Evolutionary conservation across 1,139 yeast species (phyloP).

Genomic region (Scheffersomyces insectosa): DNA sequence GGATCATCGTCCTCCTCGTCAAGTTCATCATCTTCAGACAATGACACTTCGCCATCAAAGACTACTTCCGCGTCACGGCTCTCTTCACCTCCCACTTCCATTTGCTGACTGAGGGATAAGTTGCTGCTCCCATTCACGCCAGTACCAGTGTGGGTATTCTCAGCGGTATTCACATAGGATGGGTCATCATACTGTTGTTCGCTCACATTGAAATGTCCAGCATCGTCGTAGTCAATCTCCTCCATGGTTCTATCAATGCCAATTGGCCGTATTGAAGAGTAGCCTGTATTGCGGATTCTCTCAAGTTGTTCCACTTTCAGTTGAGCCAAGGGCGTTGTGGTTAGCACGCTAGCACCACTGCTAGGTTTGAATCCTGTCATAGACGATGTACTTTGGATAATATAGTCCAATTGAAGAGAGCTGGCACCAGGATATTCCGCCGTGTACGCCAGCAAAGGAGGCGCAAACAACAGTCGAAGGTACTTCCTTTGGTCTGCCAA

Average conservation of each 20-base stretch:
- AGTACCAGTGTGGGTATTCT: constrained; percentile 11
- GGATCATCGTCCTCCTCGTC: constrained; percentile 14
- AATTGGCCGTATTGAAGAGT: constrained; percentile 49
- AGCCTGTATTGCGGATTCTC: constrained; percentile 49
- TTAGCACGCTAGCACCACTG: constrained; percentile 4
- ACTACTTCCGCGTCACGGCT: constrained; percentile 53
- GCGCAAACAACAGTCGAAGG: constrained; percentile 37
- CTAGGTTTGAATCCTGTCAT: constrained; percentile 10
- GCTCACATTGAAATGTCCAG: constrained; percentile 13
- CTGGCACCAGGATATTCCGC: constrained; percentile 53
- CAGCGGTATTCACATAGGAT: constrained; percentile 14
- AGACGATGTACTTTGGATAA: constrained; percentile 23
- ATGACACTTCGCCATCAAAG: constrained; percentile 35
- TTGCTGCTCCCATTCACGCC: constrained; percentile 8
- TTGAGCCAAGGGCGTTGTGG: constrained; percentile 29
- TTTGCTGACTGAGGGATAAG: constrained; percentile 4
- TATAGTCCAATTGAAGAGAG: constrained; percentile 29
- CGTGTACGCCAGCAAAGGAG: constrained; percentile 55
- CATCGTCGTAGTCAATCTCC: constrained; percentile 35
- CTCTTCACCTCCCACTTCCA: constrained; percentile 14
- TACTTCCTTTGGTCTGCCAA: constrained; percentile 20
- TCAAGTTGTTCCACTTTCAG: constrained; percentile 42
- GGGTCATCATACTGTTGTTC: constrained; percentile 13
- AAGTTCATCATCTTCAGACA: constrained; percentile 12
- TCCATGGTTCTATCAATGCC: constrained; percentile 60